Conservation (phyloP, 495 filamentous ascomycete genomes). For the Niebla homalea region DNA sequence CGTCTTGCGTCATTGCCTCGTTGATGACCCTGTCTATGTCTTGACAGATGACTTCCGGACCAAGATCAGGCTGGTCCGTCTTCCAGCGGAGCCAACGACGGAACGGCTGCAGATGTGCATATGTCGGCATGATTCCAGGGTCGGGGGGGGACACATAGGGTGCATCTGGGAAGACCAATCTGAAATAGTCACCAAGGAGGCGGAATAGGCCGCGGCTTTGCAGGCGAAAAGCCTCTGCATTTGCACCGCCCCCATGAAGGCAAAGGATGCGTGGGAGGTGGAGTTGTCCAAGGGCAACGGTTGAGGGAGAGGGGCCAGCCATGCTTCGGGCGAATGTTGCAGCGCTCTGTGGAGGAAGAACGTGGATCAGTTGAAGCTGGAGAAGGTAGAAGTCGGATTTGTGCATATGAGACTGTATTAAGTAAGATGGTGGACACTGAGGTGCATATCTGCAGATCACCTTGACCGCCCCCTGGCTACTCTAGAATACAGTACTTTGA, state of each 20-base stretch:
- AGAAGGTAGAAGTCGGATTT: too few relatives aligned
- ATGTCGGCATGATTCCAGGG: slow-evolving; percentile 26
- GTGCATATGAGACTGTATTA: too few relatives aligned
- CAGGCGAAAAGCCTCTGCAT: slow-evolving; percentile 17
- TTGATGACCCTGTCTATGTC: slow-evolving; percentile 15
- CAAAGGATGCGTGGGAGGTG: slow-evolving; percentile 25
- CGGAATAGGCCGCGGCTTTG: slow-evolving; percentile 19
- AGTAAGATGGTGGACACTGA: too few relatives aligned
- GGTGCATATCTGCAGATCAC: too few relatives aligned
- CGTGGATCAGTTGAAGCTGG: too few relatives aligned
- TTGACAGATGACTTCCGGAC: slow-evolving; percentile 10
- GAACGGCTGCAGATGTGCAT: slow-evolving; percentile 9
- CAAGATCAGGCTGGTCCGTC: slow-evolving; percentile 4
- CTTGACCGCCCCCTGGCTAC: too few relatives aligned
- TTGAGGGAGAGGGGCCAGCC: too few relatives aligned
- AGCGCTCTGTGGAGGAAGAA: too few relatives aligned
- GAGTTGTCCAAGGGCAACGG: too few relatives aligned
- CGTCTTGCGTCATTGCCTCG: slow-evolving; percentile 10
- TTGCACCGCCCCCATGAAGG: slow-evolving; percentile 27
- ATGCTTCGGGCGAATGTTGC: too few relatives aligned
- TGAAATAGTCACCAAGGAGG: slow-evolving; percentile 15
- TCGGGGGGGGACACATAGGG: slow-evolving; percentile 21
- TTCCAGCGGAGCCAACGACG: slow-evolving; percentile 3
- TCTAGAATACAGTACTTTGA: too few relatives aligned
- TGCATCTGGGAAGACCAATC: slow-evolving; percentile 22